A percentile compares a stretch with the other conserved stretches of the same genome.
Evolutionary conservation across 2,329 filamentous ascomycete species (phyloP).

Genomic region (Ophiocordyceps robertsii): DNA sequence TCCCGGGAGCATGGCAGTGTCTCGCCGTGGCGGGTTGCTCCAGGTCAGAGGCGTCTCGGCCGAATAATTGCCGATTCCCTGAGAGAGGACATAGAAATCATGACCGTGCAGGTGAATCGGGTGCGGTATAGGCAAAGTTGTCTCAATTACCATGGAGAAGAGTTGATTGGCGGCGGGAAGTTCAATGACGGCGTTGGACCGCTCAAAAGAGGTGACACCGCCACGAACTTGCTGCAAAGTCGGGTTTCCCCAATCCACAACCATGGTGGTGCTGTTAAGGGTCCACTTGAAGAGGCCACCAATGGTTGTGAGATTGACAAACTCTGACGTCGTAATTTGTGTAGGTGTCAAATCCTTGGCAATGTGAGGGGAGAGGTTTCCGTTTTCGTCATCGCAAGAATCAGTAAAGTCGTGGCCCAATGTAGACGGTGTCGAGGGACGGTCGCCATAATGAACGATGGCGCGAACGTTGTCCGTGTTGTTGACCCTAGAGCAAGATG

Average conservation of each 20-base stretch:
- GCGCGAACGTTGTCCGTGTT: not conserved
- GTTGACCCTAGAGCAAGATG: not conserved
- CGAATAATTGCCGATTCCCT: constrained; percentile 10
- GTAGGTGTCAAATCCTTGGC: not conserved
- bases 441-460: not conserved
- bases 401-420: not conserved
- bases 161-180: constrained; percentile 12
- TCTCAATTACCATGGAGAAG: constrained; percentile 17
- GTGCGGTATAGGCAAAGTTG: constrained; percentile 12
- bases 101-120: constrained; percentile 24
- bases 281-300: constrained; percentile 1
- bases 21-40: constrained; percentile 35
- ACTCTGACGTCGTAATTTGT: not conserved
- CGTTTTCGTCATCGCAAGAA: not conserved
- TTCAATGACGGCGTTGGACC: constrained; percentile 14
- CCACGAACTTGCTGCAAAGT: constrained; percentile 12
- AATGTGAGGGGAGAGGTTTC: not conserved
- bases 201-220: constrained; percentile 7
- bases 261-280: constrained; percentile 16
- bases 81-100: constrained; percentile 16
- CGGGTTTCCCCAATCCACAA: constrained; percentile 16
- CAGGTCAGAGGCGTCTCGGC: constrained; percentile 4
- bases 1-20: constrained; percentile 32
- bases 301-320: not conserved
- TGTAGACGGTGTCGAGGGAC: not conserved